phyloP scores from a whole-genome alignment of 345 rosid species.

The Lumnitzera racemosa region DNA sequence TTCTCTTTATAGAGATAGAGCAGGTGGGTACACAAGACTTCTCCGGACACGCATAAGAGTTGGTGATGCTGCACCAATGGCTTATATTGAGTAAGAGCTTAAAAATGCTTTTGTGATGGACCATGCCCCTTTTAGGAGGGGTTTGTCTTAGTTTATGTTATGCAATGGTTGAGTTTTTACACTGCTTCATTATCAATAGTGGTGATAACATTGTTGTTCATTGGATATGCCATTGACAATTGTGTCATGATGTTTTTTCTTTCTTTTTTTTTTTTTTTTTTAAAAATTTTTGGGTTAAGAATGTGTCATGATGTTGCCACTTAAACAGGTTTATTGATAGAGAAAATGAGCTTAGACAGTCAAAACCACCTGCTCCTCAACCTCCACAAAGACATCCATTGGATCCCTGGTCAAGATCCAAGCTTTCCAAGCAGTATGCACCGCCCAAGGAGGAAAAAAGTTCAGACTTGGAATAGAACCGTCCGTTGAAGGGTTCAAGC shows the following conservation, averaged over 20 bases:
- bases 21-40: constrained; percentile 91
- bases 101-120: neutral
- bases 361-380: constrained; percentile 69
- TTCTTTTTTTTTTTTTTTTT: too few relatives aligned
- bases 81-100: constrained; percentile 74
- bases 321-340: constrained; percentile 72
- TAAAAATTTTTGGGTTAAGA: too few relatives aligned
- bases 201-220: neutral
- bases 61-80: constrained; percentile 97
- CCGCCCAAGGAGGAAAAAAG: constrained; percentile 70
- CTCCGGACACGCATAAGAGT: constrained; percentile 83
- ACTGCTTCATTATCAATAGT: neutral
- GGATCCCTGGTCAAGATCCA: constrained; percentile 85
- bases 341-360: constrained; percentile 82
- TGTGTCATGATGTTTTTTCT: neutral
- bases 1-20: constrained; percentile 57
- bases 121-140: neutral
- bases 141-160: too few relatives aligned
- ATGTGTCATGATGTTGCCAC: neutral
- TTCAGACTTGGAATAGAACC: constrained; percentile 17
- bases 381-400: constrained; percentile 53
- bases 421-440: constrained; percentile 62
- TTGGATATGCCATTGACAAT: neutral
- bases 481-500: too few relatives aligned
- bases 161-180: too few relatives aligned